Percentiles rank a stretch among this genome's conserved stretches.
Evolutionary conservation across 371 early-diverging fungal species (phyloP).

Genomic region (Dichotomocladium elegans): DNA sequence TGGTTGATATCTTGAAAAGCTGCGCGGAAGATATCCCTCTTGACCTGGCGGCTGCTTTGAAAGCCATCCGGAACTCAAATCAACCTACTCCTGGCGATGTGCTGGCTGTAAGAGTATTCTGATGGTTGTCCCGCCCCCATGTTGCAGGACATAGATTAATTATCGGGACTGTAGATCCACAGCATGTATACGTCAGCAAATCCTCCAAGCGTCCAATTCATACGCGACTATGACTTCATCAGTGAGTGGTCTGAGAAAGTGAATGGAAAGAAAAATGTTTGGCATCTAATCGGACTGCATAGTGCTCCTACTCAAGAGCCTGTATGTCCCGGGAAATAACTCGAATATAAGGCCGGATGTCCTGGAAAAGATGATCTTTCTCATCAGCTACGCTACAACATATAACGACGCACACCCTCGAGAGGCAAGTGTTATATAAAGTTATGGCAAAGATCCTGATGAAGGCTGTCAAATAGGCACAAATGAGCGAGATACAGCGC

Average conservation of each 20-base stretch:
- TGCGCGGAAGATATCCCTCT: slow-evolving; percentile 44
- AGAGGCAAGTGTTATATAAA: slow-evolving; percentile 8
- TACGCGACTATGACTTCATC: slow-evolving; percentile 60
- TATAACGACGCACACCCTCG: slow-evolving; percentile 32
- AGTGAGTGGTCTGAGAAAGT: slow-evolving; percentile 17
- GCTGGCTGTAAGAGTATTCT: slow-evolving; percentile 29
- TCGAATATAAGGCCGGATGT: slow-evolving; percentile 43
- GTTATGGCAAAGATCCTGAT: neutral
- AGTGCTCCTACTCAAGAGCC: slow-evolving; percentile 43
- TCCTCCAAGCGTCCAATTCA: slow-evolving; percentile 45
- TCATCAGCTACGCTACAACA: slow-evolving; percentile 56
- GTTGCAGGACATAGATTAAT: neutral
- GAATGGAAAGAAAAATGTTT: neutral
- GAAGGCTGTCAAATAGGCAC: neutral
- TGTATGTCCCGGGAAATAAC: slow-evolving; percentile 47
- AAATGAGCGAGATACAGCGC: slow-evolving; percentile 13
- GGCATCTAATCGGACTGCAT: slow-evolving; percentile 4
- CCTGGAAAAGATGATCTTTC: slow-evolving; percentile 55
- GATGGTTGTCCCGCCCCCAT: neutral
- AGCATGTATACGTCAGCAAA: slow-evolving; percentile 35
- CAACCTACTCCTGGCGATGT: slow-evolving; percentile 66
- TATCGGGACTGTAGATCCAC: slow-evolving; percentile 27
- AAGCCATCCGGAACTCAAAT: slow-evolving; percentile 49
- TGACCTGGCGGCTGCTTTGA: slow-evolving; percentile 48
- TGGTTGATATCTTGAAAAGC: slow-evolving; percentile 51